These are phyloP conservation scores for Zopfia rhizophila DNA, from an alignment of 2,329 filamentous ascomycete species.

Conservation along the genomic window DNA sequence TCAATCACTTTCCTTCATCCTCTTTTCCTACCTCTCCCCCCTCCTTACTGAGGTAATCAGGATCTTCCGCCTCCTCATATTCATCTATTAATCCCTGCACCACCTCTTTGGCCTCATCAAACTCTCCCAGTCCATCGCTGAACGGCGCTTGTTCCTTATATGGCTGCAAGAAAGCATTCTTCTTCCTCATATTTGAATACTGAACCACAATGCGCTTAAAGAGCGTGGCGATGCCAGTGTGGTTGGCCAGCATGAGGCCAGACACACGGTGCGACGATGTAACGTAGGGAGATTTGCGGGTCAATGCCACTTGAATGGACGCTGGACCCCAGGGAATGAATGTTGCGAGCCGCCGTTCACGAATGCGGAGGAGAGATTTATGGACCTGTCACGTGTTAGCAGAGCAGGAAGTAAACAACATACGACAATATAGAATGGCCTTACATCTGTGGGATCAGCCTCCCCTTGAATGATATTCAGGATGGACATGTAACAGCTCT, in stretches of 20 bases:
- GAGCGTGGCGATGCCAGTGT: constrained; percentile 95
- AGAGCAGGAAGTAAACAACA: neutral
- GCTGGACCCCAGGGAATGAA: constrained; percentile 99
- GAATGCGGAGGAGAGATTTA: constrained; percentile 95
- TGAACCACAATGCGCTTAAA: constrained; percentile 94
- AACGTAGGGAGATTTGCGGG: constrained; percentile 95
- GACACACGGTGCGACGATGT: constrained; percentile 94
- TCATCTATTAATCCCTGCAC: constrained; percentile 91
- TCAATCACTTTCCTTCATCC: constrained; percentile 44
- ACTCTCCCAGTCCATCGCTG: constrained; percentile 89
- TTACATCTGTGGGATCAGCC: constrained; percentile 91
- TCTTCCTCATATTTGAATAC: constrained; percentile 93
- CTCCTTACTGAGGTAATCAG: constrained; percentile 86
- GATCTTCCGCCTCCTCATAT: constrained; percentile 93
- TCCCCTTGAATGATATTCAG: constrained; percentile 99
- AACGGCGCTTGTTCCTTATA: constrained; percentile 98
- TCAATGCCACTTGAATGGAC: constrained; percentile 95
- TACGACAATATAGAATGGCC: constrained; percentile 19
- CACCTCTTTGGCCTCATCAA: constrained; percentile 92
- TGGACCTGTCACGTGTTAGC: constrained; percentile 68
- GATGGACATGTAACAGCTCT: constrained; percentile 99
- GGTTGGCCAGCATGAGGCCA: constrained; percentile 96
- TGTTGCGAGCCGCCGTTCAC: constrained; percentile 90
- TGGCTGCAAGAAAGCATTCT: constrained; percentile 94
- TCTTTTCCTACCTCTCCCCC: constrained; percentile 58